phyloP scores from a whole-genome alignment of 148 eudicot genomes.

The Tetragonia tetragonoides region DNA sequence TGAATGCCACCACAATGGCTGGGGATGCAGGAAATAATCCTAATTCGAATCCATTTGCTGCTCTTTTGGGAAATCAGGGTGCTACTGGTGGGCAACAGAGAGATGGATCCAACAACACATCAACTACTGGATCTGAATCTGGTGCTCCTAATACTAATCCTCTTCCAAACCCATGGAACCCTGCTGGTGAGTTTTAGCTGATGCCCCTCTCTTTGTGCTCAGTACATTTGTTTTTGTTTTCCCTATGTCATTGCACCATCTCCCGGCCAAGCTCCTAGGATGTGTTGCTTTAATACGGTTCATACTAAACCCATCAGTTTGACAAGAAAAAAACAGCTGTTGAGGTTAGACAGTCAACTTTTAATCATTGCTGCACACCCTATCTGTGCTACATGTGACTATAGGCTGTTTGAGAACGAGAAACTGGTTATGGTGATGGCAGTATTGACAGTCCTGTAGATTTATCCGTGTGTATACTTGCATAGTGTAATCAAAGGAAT shows the following conservation, averaged over 20 bases:
- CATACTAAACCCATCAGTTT: neutral
- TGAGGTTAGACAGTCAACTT: too few relatives aligned
- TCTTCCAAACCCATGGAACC: constrained; percentile 89
- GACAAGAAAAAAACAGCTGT: too few relatives aligned
- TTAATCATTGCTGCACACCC: too few relatives aligned
- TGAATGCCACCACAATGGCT: constrained; percentile 85
- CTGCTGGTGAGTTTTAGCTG: constrained; percentile 54
- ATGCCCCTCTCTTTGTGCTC: neutral
- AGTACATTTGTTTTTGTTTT: constrained; percentile 8
- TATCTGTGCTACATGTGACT: too few relatives aligned
- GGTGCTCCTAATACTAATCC: constrained; percentile 75
- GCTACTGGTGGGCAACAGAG: constrained; percentile 52
- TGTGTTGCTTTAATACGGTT: neutral
- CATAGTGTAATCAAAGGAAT: neutral
- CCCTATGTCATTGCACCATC: neutral
- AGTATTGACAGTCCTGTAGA: neutral
- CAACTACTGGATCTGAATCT: constrained; percentile 68
- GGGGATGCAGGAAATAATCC: constrained; percentile 59
- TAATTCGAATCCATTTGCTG: constrained; percentile 76
- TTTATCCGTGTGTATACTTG: neutral
- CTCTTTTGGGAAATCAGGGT: constrained; percentile 80
- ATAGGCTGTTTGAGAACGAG: too few relatives aligned
- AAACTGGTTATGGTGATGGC: too few relatives aligned
- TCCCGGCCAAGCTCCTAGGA: neutral
- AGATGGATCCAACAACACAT: constrained; percentile 52